Evolutionary conservation across 768 basidiomycete genomes (phyloP).

Genomic region (Tulasnella sp.): DNA sequence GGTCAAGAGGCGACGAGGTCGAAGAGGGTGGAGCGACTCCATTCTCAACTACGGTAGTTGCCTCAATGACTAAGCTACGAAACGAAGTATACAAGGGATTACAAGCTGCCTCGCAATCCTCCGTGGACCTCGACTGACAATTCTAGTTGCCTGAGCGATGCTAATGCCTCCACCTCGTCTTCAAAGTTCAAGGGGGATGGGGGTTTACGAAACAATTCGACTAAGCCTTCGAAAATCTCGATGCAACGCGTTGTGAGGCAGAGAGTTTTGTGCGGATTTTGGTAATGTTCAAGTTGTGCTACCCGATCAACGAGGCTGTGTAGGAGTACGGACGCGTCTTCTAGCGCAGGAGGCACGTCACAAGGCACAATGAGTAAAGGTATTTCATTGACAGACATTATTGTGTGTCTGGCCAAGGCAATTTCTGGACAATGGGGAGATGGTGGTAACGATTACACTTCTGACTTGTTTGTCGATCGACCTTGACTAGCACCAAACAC

Average conservation of each 20-base stretch:
- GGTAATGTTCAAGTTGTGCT: not conserved
- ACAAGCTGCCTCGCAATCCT: not conserved
- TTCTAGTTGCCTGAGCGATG: not conserved
- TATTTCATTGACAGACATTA: too few relatives aligned
- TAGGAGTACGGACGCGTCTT: not conserved
- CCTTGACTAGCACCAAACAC: too few relatives aligned
- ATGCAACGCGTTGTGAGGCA: not conserved
- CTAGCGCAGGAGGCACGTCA: not conserved
- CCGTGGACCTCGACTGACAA: not conserved
- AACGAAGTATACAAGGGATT: not conserved
- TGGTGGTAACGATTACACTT: too few relatives aligned
- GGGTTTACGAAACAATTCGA: not conserved
- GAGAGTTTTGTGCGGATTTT: not conserved
- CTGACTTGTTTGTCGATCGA: too few relatives aligned
- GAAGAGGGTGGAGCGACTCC: not conserved
- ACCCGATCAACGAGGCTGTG: not conserved
- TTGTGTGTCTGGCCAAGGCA: too few relatives aligned
- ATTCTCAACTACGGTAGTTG: not conserved
- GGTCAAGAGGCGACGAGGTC: too few relatives aligned
- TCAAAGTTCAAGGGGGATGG: not conserved
- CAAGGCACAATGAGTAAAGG: not conserved
- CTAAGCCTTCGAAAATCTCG: not conserved
- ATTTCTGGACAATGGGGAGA: too few relatives aligned
- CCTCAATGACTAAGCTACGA: not conserved
- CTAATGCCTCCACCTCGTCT: not conserved